Evolutionary conservation across 441 rosid species (phyloP).

Genomic region (Rhodomyrtus psidioides): DNA sequence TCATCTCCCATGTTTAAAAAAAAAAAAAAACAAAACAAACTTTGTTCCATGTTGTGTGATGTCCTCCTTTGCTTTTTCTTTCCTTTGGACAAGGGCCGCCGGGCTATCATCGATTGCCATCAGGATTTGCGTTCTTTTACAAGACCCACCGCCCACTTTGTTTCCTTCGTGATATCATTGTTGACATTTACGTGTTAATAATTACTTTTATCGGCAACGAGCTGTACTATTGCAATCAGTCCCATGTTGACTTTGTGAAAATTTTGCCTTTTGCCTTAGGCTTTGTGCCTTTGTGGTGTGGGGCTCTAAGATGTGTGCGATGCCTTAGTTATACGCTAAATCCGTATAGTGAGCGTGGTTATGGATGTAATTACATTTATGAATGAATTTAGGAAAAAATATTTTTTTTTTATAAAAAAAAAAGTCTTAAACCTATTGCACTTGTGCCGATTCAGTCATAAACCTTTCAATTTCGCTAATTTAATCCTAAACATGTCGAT

Average conservation of each 20-base stretch:
- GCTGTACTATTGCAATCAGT: not conserved
- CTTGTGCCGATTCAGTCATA: too few relatives aligned
- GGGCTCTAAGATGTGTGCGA: not conserved
- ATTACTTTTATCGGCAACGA: not conserved
- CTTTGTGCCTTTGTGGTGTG: too few relatives aligned
- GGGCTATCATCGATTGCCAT: not conserved
- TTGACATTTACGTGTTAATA: not conserved
- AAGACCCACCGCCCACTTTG: not conserved
- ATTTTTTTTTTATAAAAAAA: too few relatives aligned
- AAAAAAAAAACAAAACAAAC: not conserved
- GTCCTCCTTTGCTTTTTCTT: not conserved
- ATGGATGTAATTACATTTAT: not conserved
- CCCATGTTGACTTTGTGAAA: not conserved
- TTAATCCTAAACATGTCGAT: too few relatives aligned
- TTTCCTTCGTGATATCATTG: not conserved
- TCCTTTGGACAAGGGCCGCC: not conserved
- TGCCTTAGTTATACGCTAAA: not conserved
- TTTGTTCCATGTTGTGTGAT: not conserved
- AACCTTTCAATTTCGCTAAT: too few relatives aligned
- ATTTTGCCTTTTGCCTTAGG: not conserved
- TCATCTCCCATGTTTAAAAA: not conserved
- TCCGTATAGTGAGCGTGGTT: not conserved
- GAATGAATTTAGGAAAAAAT: not conserved
- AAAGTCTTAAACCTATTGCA: too few relatives aligned
- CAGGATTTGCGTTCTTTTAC: not conserved